Conservation (phyloP, 148 eudicot genomes). For the Fallopia convolvulus region DNA sequence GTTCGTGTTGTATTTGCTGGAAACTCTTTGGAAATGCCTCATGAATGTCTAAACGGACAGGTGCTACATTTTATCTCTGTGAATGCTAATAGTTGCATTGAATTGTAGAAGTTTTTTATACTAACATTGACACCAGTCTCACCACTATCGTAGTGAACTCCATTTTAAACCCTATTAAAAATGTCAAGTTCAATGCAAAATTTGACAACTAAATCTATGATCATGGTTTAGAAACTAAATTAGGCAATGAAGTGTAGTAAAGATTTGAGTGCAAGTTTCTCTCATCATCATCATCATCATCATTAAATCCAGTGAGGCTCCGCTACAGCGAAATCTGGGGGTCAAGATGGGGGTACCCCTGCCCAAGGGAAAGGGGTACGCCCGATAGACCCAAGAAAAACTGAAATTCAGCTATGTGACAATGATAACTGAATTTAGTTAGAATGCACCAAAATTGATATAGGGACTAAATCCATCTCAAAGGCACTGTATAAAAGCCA, state of each 20-base stretch:
- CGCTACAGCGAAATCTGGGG: too few species aligned
- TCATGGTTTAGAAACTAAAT: background rate
- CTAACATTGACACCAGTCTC: background rate
- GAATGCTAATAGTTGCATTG: background rate
- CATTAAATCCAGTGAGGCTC: too few species aligned
- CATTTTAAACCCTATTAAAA: background rate
- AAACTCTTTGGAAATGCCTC: conserved; percentile 65
- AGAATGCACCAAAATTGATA: too few species aligned
- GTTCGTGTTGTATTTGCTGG: conserved; percentile 97
- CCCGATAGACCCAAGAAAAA: too few species aligned
- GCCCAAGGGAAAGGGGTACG: too few species aligned
- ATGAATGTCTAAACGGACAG: conserved; percentile 75
- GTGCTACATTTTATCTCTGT: conserved; percentile 20
- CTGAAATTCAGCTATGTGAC: too few species aligned
- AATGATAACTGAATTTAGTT: too few species aligned
- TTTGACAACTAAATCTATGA: background rate
- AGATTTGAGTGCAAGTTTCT: background rate
- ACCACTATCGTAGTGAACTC: background rate
- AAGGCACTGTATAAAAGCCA: too few species aligned
- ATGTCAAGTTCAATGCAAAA: background rate
- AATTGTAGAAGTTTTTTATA: background rate
- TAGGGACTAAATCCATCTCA: too few species aligned
- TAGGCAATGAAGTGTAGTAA: background rate
- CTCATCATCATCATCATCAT: too few species aligned
- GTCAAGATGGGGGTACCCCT: too few species aligned